Conservation (phyloP, 345 rosid genomes). For the Laguncularia racemosa region DNA sequence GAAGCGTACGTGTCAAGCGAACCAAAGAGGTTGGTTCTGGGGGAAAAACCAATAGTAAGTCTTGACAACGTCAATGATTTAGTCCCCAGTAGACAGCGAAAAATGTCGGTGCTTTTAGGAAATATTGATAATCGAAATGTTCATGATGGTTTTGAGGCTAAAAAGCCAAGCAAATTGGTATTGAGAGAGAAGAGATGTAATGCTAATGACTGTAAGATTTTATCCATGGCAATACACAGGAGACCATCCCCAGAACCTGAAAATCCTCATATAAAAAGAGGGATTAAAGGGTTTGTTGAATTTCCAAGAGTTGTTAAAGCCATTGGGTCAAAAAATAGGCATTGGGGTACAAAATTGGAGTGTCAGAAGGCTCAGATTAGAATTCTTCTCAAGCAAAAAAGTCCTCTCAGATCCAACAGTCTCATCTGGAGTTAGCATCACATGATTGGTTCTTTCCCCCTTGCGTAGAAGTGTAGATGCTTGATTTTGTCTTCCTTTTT, state of each 20-base stretch:
- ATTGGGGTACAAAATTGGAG: slow-evolving; percentile 79
- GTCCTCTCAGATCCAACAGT: slow-evolving; percentile 23
- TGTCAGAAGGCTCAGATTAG: slow-evolving; percentile 74
- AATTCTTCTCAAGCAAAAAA: slow-evolving; percentile 63
- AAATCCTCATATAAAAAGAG: slow-evolving; percentile 81
- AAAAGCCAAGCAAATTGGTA: slow-evolving; percentile 9
- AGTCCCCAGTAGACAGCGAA: too few relatives aligned
- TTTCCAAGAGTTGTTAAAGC: slow-evolving; percentile 72
- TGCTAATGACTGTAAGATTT: slow-evolving; percentile 11
- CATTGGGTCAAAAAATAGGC: slow-evolving; percentile 51
- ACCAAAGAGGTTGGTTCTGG: too few relatives aligned
- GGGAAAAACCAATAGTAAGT: too few relatives aligned
- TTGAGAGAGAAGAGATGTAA: slow-evolving; percentile 12
- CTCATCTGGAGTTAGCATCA: slow-evolving; percentile 17
- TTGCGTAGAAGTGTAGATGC: background rate
- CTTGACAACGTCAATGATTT: background rate
- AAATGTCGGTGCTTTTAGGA: too few relatives aligned
- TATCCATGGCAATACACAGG: slow-evolving; percentile 20
- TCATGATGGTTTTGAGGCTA: slow-evolving; percentile 5
- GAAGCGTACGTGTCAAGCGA: too few relatives aligned
- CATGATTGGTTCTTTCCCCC: background rate
- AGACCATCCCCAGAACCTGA: slow-evolving; percentile 47
- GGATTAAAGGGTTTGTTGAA: slow-evolving; percentile 83
- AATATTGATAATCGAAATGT: background rate
- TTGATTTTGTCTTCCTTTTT: background rate